Evolutionary conservation across 2,329 filamentous ascomycete species (phyloP), one percentile per base, ranked within the genome.

Genomic region (Drechslera avenae): DNA sequence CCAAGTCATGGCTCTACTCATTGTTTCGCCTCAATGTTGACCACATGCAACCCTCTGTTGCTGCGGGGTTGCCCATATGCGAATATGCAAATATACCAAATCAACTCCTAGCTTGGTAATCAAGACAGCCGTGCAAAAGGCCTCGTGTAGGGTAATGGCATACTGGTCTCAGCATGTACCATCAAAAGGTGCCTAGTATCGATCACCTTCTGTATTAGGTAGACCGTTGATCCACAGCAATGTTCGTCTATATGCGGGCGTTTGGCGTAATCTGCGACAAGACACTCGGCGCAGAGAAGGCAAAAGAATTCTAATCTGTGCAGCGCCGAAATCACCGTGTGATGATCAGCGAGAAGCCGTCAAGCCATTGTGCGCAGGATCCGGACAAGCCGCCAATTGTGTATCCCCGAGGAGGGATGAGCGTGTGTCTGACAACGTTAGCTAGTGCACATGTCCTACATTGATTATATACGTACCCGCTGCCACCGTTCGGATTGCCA

Each of bases 341-440:
- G 64, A 91, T 89, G 64, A 97, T 86, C 49, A 96, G 79, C 7
- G 89, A 88, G 71, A 97, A 90, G 3, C 89, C 89, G 71, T 96
- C 91, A 17, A 97, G 77, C 90, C 90, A 96, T 40, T 83, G 72
- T 31, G 82, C 91, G 66, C 86, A 90, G 43, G 89, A 90, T 49
- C 94, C 94, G 9, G 90, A 88, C 57, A 97, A 82, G 52, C 94
- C 94, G 54, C 89, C 92, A 67, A 97, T 87, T 59, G 82, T 90
- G 76, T 94, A 97, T 40, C 93, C 93, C 60, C 89, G 82, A 9
- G 94, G 94, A 43, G 93, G 91, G 62, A 97, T 89, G 54, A 99
- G 80, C 28, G 87, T 94, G 72, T 92, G 88, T 57, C 93, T 97
- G 62, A 1, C 42, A 16, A 47, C 14, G 46, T 75, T 64, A 70